Evolutionary conservation across 1,284 basidiomycete genomes (phyloP).

Genomic region (Fomes fomentarius): DNA sequence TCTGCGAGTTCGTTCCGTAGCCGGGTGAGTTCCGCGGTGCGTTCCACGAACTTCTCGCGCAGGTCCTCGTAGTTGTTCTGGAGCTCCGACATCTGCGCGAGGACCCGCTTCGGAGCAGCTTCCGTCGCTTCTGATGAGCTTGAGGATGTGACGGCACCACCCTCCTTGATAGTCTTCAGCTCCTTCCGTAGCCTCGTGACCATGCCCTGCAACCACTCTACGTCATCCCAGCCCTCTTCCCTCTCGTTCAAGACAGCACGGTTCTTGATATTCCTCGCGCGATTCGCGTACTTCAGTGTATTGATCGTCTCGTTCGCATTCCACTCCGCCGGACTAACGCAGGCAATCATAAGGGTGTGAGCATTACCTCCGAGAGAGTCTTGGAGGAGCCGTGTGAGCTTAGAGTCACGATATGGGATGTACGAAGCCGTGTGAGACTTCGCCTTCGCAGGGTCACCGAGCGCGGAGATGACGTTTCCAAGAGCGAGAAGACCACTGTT

Average conservation of each 20-base stretch:
- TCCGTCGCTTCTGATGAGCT: slow-evolving; percentile 37
- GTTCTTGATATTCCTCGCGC: slow-evolving; percentile 98
- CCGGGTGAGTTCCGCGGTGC: slow-evolving; percentile 85
- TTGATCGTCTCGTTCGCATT: slow-evolving; percentile 96
- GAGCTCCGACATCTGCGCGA: slow-evolving; percentile 77
- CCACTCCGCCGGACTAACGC: slow-evolving; percentile 94
- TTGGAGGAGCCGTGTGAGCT: slow-evolving; percentile 92
- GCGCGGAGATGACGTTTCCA: slow-evolving; percentile 97
- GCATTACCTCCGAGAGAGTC: slow-evolving; percentile 99
- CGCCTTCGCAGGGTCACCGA: slow-evolving; percentile 89
- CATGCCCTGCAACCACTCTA: slow-evolving; percentile 93
- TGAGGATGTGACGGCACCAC: slow-evolving; percentile 32
- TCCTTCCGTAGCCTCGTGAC: slow-evolving; percentile 87
- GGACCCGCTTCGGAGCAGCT: slow-evolving; percentile 69
- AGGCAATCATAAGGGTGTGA: slow-evolving; percentile 98
- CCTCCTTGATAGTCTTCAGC: slow-evolving; percentile 76
- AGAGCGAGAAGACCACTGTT: slow-evolving; percentile 96
- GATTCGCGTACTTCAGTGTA: slow-evolving; percentile 98
- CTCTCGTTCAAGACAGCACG: slow-evolving; percentile 89
- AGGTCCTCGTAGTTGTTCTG: slow-evolving; percentile 84
- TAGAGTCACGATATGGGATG: slow-evolving; percentile 96
- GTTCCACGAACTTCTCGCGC: slow-evolving; percentile 82
- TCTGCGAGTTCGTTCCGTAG: slow-evolving; percentile 78
- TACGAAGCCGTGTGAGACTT: slow-evolving; percentile 81
- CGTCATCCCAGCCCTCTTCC: slow-evolving; percentile 98